A percentile compares a stretch with the other conserved stretches of the same genome.
These are phyloP conservation scores for Penicillium malachiteum DNA, from an alignment of 495 filamentous ascomycete species.

Conservation along the genomic window DNA sequence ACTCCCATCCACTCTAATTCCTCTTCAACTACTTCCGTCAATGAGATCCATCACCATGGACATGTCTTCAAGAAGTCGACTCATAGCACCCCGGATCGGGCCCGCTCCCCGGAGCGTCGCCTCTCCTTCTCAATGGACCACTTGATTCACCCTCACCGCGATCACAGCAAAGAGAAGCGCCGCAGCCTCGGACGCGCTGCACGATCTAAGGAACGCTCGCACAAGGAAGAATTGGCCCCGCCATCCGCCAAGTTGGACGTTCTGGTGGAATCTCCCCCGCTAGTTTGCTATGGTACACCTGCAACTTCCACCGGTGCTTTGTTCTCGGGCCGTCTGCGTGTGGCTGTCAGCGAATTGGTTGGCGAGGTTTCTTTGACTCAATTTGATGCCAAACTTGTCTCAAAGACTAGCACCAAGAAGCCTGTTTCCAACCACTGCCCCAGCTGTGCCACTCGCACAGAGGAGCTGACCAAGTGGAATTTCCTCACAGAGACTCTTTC, in stretches of 20 bases:
- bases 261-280: constrained; percentile 84
- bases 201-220: constrained; percentile 42
- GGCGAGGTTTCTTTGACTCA: constrained; percentile 60
- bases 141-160: constrained; percentile 45
- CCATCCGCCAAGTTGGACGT: constrained; percentile 64
- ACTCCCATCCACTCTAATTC: constrained; percentile 40
- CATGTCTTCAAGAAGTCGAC: constrained; percentile 33
- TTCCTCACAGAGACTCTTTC: constrained; percentile 67
- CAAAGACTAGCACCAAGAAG: constrained; percentile 68
- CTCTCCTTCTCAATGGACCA: constrained; percentile 46
- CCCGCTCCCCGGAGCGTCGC: constrained; percentile 43
- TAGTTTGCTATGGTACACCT: constrained; percentile 77
- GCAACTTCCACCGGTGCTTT: constrained; percentile 80
- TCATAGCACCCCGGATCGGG: constrained; percentile 28
- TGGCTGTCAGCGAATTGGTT: constrained; percentile 62
- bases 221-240: constrained; percentile 23
- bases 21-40: constrained; percentile 45
- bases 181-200: constrained; percentile 35
- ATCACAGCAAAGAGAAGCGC: constrained; percentile 47
- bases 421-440: constrained; percentile 75
- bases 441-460: constrained; percentile 67
- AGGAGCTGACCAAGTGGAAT: constrained; percentile 73
- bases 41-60: constrained; percentile 34
- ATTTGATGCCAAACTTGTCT: constrained; percentile 67
- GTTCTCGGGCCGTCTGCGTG: constrained; percentile 77